Percentiles rank a stretch among this genome's conserved stretches.
These are phyloP conservation scores for Laguncularia racemosa DNA, from an alignment of 345 rosid species.

Conservation along the genomic window DNA sequence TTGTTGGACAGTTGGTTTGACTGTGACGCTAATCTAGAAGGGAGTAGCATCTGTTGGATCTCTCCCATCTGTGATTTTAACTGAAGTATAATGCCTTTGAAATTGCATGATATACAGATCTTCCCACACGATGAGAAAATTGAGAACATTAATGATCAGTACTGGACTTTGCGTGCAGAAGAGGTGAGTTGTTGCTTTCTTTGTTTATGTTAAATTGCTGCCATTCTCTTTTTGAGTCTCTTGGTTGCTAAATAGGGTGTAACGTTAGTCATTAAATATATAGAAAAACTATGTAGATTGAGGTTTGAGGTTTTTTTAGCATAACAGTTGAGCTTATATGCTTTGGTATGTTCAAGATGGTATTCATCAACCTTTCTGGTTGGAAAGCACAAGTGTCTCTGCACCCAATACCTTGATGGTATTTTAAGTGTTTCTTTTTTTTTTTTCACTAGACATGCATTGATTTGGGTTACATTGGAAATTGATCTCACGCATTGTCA, in stretches of 20 bases:
- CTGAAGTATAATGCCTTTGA: not conserved
- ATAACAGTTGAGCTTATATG: not conserved
- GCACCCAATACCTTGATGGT: too few relatives aligned
- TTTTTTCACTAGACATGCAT: too few relatives aligned
- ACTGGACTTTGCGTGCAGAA: conserved; percentile 76
- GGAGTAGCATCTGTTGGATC: not conserved
- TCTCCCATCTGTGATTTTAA: not conserved
- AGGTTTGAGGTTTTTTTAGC: not conserved
- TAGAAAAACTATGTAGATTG: conserved; percentile 2
- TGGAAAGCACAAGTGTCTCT: too few relatives aligned
- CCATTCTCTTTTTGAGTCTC: not conserved
- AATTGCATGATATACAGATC: conserved; percentile 32
- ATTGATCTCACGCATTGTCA: too few relatives aligned
- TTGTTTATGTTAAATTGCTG: not conserved
- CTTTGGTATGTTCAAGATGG: not conserved
- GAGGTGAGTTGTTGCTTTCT: conserved; percentile 35
- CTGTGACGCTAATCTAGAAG: not conserved
- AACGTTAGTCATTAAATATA: not conserved
- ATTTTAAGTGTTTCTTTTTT: too few relatives aligned
- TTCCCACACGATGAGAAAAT: conserved; percentile 63
- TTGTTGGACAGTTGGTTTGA: not conserved
- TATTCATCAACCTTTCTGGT: conserved; percentile 1
- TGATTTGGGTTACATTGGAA: too few relatives aligned
- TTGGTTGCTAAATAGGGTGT: conserved; percentile 1
- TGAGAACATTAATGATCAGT: conserved; percentile 73